Percentiles rank a stretch among this genome's conserved stretches.
Evolutionary conservation across 306 rosid species (phyloP).

Genomic region (Quercus cerris): DNA sequence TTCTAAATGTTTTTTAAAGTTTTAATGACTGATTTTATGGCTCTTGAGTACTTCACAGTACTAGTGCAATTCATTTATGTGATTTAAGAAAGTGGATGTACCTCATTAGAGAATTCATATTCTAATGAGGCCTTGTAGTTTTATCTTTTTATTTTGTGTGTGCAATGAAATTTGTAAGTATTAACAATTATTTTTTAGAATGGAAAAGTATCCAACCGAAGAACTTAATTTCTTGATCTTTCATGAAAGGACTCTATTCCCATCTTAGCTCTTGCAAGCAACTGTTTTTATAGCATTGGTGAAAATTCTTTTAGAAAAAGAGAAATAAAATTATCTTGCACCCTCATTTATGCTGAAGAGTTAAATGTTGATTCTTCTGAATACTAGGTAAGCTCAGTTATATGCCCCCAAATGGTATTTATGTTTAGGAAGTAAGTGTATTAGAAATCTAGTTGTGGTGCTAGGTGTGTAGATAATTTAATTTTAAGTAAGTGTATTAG

Average conservation of each 20-base stretch:
- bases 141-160: background rate
- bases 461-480: background rate
- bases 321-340: background rate
- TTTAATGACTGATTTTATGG: background rate
- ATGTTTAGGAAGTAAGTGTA: background rate
- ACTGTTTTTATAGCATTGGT: too few species aligned
- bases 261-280: background rate
- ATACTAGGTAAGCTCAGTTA: constrained; percentile 67
- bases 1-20: background rate
- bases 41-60: background rate
- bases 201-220: background rate
- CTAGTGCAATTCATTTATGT: background rate
- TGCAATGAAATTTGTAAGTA: background rate
- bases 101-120: background rate
- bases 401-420: background rate
- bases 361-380: constrained; percentile 17
- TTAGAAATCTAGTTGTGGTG: background rate
- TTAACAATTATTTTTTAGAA: background rate
- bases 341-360: background rate
- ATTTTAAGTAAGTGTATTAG: background rate
- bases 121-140: background rate
- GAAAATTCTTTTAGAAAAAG: too few species aligned
- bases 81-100: background rate
- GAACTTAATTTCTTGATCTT: background rate
- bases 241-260: background rate